A percentile compares a stretch with the other conserved stretches of the same genome.
Evolutionary conservation across 352 stramenopile genomes (phyloP).

Genomic region (Plasmopara halstedii): DNA sequence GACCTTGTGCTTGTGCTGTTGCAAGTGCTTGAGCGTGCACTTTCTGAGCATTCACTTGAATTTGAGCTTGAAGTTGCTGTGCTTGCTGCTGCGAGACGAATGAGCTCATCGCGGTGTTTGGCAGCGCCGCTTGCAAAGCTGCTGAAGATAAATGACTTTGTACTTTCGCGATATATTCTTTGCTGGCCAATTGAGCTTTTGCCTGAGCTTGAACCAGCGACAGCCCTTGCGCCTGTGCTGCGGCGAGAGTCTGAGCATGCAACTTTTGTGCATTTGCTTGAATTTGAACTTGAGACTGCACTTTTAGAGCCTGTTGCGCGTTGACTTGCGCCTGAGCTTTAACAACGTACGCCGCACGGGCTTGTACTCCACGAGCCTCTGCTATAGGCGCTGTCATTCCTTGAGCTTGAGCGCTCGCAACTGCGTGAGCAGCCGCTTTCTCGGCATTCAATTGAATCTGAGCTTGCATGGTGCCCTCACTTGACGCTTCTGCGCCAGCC

Average conservation of each 20-base stretch:
- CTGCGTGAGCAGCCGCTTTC: constrained; percentile 72
- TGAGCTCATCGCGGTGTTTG: constrained; percentile 39
- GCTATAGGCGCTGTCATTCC: constrained; percentile 58
- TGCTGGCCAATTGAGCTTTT: constrained; percentile 82
- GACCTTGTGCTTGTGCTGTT: constrained; percentile 71
- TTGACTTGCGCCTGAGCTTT: constrained; percentile 85
- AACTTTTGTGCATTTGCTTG: constrained; percentile 86
- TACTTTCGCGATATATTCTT: constrained; percentile 86
- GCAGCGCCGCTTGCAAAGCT: constrained; percentile 41
- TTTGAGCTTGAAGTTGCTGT: constrained; percentile 80
- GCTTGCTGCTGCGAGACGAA: constrained; percentile 74
- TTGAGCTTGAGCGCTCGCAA: constrained; percentile 72
- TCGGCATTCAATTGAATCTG: constrained; percentile 83
- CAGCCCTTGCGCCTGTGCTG: constrained; percentile 76
- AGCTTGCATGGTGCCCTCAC: constrained; percentile 74
- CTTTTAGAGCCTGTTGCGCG: constrained; percentile 70
- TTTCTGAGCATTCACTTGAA: constrained; percentile 87
- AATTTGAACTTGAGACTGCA: constrained; percentile 85
- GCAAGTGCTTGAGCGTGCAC: constrained; percentile 84
- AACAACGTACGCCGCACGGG: constrained; percentile 75
- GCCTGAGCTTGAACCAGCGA: constrained; percentile 81
- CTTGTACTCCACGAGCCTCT: constrained; percentile 72
- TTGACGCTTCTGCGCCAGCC: constrained; percentile 24
- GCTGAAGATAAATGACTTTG: constrained; percentile 74
- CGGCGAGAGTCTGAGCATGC: constrained; percentile 75